Evolutionary conservation across 352 stramenopile genomes (phyloP).

Genomic region (Blastocystis sp.): DNA sequence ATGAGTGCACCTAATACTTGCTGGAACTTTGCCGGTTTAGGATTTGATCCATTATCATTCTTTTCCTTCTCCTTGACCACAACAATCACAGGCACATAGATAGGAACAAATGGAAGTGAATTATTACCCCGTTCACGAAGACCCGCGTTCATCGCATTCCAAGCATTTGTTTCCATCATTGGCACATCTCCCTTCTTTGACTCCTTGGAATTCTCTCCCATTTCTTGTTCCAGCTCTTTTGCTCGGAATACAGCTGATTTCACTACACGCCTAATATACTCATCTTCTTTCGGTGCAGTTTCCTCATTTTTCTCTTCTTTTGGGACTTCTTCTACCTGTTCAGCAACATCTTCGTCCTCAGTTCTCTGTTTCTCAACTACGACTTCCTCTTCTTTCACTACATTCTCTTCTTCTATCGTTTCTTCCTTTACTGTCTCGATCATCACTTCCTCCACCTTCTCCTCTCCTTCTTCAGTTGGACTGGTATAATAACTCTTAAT

Average conservation of each 20-base stretch:
- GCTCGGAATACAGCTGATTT: too few species aligned
- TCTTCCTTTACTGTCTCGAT: neutral
- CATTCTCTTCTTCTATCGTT: neutral
- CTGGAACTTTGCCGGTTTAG: neutral
- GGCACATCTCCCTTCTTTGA: too few species aligned
- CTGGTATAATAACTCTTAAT: constrained; percentile 49
- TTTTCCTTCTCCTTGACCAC: neutral
- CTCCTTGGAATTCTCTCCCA: too few species aligned
- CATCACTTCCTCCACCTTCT: neutral
- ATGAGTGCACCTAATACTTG: neutral
- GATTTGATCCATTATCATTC: neutral
- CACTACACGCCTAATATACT: neutral
- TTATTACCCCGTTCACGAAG: neutral
- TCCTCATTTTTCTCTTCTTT: neutral
- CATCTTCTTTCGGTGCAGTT: neutral
- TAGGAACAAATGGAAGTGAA: neutral
- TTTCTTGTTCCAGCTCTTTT: too few species aligned
- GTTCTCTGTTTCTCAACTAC: neutral
- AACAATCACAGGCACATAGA: constrained; percentile 35
- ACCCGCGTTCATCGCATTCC: too few species aligned
- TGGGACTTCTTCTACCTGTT: neutral
- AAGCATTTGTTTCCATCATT: too few species aligned
- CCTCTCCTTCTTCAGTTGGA: neutral
- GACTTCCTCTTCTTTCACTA: neutral
- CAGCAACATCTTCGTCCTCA: neutral